Conservation (phyloP, 1,284 basidiomycete genomes). For the Tilletia setariae region DNA sequence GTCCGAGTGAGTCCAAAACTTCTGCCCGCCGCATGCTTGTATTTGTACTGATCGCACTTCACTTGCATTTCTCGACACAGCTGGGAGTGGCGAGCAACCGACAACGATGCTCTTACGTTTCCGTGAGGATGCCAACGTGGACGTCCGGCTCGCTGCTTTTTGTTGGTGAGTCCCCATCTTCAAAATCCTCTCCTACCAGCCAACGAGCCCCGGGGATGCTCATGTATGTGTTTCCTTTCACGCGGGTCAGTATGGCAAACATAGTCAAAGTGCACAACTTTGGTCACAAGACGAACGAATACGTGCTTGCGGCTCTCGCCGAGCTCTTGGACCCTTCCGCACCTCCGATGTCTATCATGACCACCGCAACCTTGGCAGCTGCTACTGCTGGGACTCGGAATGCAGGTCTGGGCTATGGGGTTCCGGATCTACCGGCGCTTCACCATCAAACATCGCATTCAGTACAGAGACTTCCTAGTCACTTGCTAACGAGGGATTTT, state of each 20-base stretch:
- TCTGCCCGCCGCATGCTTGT: not conserved
- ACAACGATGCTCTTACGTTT: conserved; percentile 40
- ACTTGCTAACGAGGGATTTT: too few species aligned
- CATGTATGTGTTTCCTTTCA: not conserved
- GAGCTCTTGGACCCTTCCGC: conserved; percentile 35
- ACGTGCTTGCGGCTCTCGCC: conserved; percentile 41
- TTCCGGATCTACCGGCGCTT: too few species aligned
- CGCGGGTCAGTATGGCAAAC: conserved; percentile 30
- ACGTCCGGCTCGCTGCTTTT: conserved; percentile 45
- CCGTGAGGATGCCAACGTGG: conserved; percentile 28
- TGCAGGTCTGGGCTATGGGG: not conserved
- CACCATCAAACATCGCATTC: too few species aligned
- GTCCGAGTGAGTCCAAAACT: not conserved
- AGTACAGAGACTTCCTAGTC: too few species aligned
- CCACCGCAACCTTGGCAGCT: conserved; percentile 17
- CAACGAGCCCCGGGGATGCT: too few species aligned
- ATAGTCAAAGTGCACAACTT: conserved; percentile 44
- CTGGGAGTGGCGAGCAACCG: conserved; percentile 35
- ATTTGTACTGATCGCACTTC: conserved; percentile 13
- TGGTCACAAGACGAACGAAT: conserved; percentile 38
- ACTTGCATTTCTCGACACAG: conserved; percentile 23
- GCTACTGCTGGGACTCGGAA: not conserved
- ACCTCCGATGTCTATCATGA: not conserved
- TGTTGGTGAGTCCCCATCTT: conserved; percentile 25
- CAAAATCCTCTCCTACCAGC: not conserved